Percentiles rank a stretch among this genome's conserved stretches.
These are phyloP conservation scores for Saturnispora hagleri DNA, from an alignment of 805 yeast species.

Conservation along the genomic window DNA sequence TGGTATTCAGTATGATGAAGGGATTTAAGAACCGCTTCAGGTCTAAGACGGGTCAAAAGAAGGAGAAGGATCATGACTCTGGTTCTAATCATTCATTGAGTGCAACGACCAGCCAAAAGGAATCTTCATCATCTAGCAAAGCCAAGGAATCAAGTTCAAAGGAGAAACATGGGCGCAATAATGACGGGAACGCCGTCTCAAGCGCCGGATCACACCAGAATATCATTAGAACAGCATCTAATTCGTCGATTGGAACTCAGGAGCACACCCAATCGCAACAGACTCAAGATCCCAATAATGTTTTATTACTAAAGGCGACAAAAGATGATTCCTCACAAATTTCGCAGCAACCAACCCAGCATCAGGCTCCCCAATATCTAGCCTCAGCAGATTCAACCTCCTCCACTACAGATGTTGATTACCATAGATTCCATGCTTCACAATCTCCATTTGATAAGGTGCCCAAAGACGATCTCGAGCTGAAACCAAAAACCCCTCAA, in stretches of 20 bases:
- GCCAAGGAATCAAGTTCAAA: slow-evolving; percentile 33
- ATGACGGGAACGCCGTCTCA: neutral
- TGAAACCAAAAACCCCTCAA: slow-evolving; percentile 63
- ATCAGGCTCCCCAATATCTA: neutral
- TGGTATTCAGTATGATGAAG: slow-evolving; percentile 45
- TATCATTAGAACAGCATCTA: neutral
- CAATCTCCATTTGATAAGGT: slow-evolving; percentile 26
- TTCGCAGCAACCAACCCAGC: neutral
- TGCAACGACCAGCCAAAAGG: neutral
- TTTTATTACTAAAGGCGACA: neutral
- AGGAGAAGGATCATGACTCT: slow-evolving; percentile 16
- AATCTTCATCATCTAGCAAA: slow-evolving; percentile 20
- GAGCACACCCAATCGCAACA: slow-evolving; percentile 9
- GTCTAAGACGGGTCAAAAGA: slow-evolving; percentile 23
- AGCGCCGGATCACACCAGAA: neutral
- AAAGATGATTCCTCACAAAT: neutral
- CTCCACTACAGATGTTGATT: slow-evolving; percentile 18
- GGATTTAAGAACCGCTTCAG: slow-evolving; percentile 55
- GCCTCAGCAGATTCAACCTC: slow-evolving; percentile 7
- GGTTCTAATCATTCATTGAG: slow-evolving; percentile 14
- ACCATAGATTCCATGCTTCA: slow-evolving; percentile 24
- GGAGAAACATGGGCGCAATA: slow-evolving; percentile 15
- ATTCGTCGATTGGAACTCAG: neutral
- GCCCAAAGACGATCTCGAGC: slow-evolving; percentile 65
- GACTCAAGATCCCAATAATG: slow-evolving; percentile 8